phyloP scores from a whole-genome alignment of 352 stramenopile species.

The Phytophthora idaei region DNA sequence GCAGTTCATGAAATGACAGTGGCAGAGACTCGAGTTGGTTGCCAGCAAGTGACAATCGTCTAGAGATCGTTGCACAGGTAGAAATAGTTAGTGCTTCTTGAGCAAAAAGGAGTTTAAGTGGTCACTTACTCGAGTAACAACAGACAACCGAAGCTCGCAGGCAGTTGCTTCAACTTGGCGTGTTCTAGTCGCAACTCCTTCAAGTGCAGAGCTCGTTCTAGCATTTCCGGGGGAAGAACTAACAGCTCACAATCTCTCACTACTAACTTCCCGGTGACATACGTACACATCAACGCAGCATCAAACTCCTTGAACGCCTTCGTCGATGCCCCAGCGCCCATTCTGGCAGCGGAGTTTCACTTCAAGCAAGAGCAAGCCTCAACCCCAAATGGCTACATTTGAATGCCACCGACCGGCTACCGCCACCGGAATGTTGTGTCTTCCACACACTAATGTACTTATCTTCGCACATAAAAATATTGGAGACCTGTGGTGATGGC shows the following conservation, averaged over 20 bases:
- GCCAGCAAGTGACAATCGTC: constrained; percentile 50
- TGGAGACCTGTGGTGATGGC: constrained; percentile 12
- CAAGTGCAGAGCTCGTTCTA: constrained; percentile 52
- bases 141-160: constrained; percentile 60
- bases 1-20: constrained; percentile 58
- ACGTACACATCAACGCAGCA: constrained; percentile 29
- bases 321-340: constrained; percentile 45
- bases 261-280: constrained; percentile 23
- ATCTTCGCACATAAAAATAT: not conserved
- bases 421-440: not conserved
- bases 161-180: constrained; percentile 40
- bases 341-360: constrained; percentile 2
- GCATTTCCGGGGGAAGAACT: constrained; percentile 45
- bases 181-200: constrained; percentile 46
- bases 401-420: not conserved
- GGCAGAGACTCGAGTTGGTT: constrained; percentile 63
- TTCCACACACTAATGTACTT: not conserved
- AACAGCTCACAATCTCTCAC: constrained; percentile 46
- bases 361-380: no score
- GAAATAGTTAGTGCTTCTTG: not conserved
- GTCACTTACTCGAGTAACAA: constrained; percentile 49
- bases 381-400: not conserved
- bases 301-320: constrained; percentile 49
- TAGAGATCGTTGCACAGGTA: constrained; percentile 12
- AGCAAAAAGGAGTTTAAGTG: not conserved